phyloP scores from a whole-genome alignment of 1,139 yeast genomes.

The Saccharomyces hybrid region DNA sequence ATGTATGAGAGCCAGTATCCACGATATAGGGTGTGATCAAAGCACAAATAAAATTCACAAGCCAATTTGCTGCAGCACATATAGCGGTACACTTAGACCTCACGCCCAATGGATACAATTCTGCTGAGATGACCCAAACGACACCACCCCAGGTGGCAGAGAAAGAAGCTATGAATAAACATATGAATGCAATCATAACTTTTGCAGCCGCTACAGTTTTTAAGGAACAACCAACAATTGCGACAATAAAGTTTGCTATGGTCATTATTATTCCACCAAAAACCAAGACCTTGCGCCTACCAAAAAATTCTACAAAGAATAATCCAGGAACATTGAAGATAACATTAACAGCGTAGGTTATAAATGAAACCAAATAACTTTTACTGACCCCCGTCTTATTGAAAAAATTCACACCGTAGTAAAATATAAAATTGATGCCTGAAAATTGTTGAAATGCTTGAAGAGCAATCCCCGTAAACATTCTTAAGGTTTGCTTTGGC shows the following conservation, averaged over 20 bases:
- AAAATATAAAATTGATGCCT: conserved; percentile 72
- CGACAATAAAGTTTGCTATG: conserved; percentile 53
- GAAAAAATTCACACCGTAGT: conserved; percentile 72
- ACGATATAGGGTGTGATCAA: conserved; percentile 66
- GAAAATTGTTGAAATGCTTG: conserved; percentile 73
- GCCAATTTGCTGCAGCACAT: conserved; percentile 75
- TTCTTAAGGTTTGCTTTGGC: conserved; percentile 54
- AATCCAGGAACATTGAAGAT: conserved; percentile 67
- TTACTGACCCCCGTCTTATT: conserved; percentile 51
- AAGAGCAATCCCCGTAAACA: conserved; percentile 63
- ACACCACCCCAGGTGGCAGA: conserved; percentile 90
- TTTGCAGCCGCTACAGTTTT: conserved; percentile 48
- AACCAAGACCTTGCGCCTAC: conserved; percentile 54
- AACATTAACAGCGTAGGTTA: conserved; percentile 69
- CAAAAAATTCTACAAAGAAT: conserved; percentile 57
- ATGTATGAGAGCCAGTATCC: conserved; percentile 57
- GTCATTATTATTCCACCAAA: conserved; percentile 65
- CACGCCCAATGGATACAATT: conserved; percentile 70
- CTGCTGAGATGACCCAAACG: conserved; percentile 72
- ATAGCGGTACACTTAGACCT: conserved; percentile 76
- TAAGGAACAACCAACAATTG: conserved; percentile 55
- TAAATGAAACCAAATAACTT: conserved; percentile 59
- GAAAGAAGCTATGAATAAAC: conserved; percentile 71
- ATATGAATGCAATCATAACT: conserved; percentile 72
- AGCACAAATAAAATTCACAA: conserved; percentile 72